These are phyloP conservation scores for Podospora comata DNA, from an alignment of 495 filamentous ascomycete species.

Conservation along the genomic window DNA sequence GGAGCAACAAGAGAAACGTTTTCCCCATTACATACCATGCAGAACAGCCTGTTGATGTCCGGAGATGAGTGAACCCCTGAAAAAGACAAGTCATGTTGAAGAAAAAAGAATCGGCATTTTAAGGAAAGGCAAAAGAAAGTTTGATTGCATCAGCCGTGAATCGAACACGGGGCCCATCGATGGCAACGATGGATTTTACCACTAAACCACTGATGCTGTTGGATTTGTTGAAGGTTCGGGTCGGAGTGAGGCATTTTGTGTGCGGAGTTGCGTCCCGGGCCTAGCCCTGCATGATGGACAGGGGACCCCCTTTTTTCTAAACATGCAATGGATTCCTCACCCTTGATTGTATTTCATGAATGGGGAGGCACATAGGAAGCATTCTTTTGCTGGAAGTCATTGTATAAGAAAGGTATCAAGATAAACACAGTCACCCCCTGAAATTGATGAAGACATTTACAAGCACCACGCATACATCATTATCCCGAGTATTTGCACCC, in stretches of 20 bases:
- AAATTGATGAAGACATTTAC: background rate
- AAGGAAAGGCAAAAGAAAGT: constrained; percentile 7
- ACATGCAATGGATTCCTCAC: too few species aligned
- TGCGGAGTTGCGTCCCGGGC: background rate
- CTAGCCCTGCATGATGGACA: background rate
- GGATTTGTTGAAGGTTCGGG: constrained; percentile 23
- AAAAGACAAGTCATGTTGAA: background rate
- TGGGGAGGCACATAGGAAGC: too few species aligned
- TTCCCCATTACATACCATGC: background rate
- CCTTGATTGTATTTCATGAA: too few species aligned
- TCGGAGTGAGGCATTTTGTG: background rate
- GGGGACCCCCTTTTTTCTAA: background rate
- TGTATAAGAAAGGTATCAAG: too few species aligned
- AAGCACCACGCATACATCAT: background rate
- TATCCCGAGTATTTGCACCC: background rate
- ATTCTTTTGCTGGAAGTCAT: too few species aligned
- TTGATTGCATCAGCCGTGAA: constrained; percentile 47
- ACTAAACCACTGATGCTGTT: constrained; percentile 45
- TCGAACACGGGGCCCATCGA: constrained; percentile 55
- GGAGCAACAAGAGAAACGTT: background rate
- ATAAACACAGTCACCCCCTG: background rate
- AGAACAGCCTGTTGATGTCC: too few species aligned
- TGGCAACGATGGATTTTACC: constrained; percentile 53
- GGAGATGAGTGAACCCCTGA: too few species aligned
- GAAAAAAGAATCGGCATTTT: background rate